These are phyloP conservation scores for Penicillium paxilli DNA, from an alignment of 495 filamentous ascomycete genomes.

Conservation along the genomic window DNA sequence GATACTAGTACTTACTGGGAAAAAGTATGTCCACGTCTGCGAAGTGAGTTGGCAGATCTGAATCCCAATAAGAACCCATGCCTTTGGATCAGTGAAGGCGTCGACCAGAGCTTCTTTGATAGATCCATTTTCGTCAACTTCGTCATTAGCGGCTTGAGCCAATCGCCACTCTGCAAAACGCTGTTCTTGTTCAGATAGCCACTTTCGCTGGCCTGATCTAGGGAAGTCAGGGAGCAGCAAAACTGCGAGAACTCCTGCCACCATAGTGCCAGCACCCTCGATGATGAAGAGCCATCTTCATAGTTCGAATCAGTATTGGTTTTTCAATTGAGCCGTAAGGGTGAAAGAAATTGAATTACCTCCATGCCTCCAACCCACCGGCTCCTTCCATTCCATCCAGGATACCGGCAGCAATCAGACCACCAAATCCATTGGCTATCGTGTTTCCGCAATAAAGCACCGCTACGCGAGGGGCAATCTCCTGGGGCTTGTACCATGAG, in stretches of 20 bases:
- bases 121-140: constrained; percentile 18
- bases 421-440: constrained; percentile 25
- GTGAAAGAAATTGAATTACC: constrained; percentile 1
- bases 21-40: constrained; percentile 27
- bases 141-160: constrained; percentile 12
- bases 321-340: not conserved
- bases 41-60: constrained; percentile 26
- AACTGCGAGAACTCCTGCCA: constrained; percentile 17
- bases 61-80: constrained; percentile 21
- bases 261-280: constrained; percentile 23
- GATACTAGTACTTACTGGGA: constrained; percentile 10
- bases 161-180: constrained; percentile 16
- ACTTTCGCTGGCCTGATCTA: constrained; percentile 18
- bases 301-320: not conserved
- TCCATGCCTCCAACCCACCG: constrained; percentile 19
- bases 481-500: constrained; percentile 25
- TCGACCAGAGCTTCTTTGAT: constrained; percentile 18
- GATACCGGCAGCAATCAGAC: constrained; percentile 20
- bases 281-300: constrained; percentile 23
- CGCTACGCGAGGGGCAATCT: constrained; percentile 22
- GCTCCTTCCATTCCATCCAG: constrained; percentile 16
- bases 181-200: constrained; percentile 21
- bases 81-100: constrained; percentile 26
- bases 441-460: constrained; percentile 24
- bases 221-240: constrained; percentile 21